Evolutionary conservation across 1,284 basidiomycete genomes (phyloP).

Genomic region (Paramarasmius palmivorus): DNA sequence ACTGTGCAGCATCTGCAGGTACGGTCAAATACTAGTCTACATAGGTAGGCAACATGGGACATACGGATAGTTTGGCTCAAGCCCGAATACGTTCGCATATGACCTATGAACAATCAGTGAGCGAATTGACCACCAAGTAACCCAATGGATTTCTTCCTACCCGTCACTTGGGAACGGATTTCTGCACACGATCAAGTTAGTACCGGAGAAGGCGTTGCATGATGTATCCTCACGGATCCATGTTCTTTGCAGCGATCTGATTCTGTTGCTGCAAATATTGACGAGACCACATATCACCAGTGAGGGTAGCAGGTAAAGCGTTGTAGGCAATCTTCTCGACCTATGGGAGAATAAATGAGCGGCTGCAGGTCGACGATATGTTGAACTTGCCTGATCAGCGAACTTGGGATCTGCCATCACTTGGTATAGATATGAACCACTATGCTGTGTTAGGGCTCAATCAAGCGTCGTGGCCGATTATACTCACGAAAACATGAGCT

Average conservation of each 20-base stretch:
- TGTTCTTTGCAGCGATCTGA: conserved; percentile 57
- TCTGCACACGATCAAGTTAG: conserved; percentile 25
- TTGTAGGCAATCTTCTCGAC: conserved; percentile 64
- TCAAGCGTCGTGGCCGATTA: background rate
- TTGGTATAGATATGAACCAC: conserved; percentile 58
- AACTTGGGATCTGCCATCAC: conserved; percentile 58
- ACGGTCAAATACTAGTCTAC: background rate
- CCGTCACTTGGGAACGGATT: conserved; percentile 57
- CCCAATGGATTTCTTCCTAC: conserved; percentile 27
- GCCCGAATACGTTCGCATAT: conserved; percentile 59
- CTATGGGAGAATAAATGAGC: conserved; percentile 24
- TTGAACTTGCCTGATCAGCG: conserved; percentile 44
- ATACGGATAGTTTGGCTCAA: conserved; percentile 49
- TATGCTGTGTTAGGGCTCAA: conserved; percentile 19
- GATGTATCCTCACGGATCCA: conserved; percentile 45
- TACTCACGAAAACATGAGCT: conserved; percentile 62
- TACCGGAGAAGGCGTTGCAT: background rate
- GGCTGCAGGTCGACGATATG: background rate
- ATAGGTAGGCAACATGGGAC: conserved; percentile 8
- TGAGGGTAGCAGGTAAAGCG: conserved; percentile 54
- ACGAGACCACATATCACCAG: conserved; percentile 61
- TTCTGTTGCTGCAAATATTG: conserved; percentile 65
- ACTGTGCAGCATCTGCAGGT: conserved; percentile 55
- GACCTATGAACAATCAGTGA: conserved; percentile 29
- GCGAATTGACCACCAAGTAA: background rate